These are phyloP conservation scores for Collybiopsis luxurians DNA, from an alignment of 768 basidiomycete species.

Conservation along the genomic window DNA sequence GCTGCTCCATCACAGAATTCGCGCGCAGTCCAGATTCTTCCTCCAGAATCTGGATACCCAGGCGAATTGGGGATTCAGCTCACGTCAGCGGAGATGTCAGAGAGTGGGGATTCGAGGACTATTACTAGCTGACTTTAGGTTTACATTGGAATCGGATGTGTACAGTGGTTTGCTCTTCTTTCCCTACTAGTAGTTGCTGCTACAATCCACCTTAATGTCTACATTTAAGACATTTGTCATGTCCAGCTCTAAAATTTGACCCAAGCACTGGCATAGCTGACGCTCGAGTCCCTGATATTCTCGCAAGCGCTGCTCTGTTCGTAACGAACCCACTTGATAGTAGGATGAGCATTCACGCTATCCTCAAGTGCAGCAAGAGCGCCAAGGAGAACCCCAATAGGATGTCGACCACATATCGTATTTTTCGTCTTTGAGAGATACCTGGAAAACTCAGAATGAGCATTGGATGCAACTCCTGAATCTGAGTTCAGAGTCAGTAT, in stretches of 20 bases:
- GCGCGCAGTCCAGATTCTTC: conserved; percentile 24
- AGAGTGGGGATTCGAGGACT: conserved; percentile 82
- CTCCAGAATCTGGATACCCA: conserved; percentile 40
- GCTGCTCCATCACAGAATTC: conserved; percentile 68
- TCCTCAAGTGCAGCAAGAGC: conserved; percentile 62
- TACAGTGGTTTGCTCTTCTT: too few relatives aligned
- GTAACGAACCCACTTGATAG: conserved; percentile 84
- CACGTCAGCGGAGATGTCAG: conserved; percentile 62
- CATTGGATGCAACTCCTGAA: conserved; percentile 37
- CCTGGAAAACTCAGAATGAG: conserved; percentile 60
- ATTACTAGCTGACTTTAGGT: background rate
- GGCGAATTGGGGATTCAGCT: conserved; percentile 48
- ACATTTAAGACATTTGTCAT: background rate
- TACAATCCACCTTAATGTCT: too few relatives aligned
- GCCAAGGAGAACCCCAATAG: conserved; percentile 89
- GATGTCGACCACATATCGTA: conserved; percentile 96
- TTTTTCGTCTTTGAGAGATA: conserved; percentile 81
- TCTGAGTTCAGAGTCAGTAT: conserved; percentile 56
- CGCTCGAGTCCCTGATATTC: conserved; percentile 76
- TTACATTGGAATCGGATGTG: too few relatives aligned
- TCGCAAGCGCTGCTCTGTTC: conserved; percentile 85
- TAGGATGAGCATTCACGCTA: conserved; percentile 28
- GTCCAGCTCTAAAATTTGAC: conserved; percentile 49
- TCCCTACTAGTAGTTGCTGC: too few relatives aligned
- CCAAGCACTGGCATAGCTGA: conserved; percentile 95